These are phyloP conservation scores for Mortierella sp. DNA, from an alignment of 371 early-diverging fungal species.

Conservation along the genomic window DNA sequence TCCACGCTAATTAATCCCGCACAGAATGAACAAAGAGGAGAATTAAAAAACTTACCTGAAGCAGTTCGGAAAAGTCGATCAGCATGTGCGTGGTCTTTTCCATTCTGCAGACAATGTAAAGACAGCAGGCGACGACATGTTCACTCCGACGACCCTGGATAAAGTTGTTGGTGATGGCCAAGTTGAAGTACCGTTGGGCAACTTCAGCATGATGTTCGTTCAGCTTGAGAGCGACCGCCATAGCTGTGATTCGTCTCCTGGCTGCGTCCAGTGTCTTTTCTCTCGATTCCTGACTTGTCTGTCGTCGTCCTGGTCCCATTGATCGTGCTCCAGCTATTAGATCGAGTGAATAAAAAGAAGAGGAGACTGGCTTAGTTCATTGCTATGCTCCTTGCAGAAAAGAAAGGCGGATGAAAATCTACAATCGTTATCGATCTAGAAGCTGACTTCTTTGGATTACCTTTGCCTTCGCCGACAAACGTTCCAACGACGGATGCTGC, in stretches of 20 bases:
- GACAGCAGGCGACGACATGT: slow-evolving; percentile 95
- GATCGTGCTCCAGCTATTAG: slow-evolving; percentile 67
- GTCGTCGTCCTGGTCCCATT: slow-evolving; percentile 69
- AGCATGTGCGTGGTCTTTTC: slow-evolving; percentile 96
- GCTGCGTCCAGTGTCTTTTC: slow-evolving; percentile 80
- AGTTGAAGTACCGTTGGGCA: slow-evolving; percentile 94
- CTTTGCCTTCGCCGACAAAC: slow-evolving; percentile 71
- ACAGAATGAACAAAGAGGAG: too few relatives aligned
- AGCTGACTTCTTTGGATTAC: slow-evolving; percentile 32
- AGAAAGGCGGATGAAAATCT: slow-evolving; percentile 3
- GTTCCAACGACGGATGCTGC: slow-evolving; percentile 90
- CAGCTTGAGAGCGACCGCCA: slow-evolving; percentile 79
- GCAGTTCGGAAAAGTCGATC: slow-evolving; percentile 97
- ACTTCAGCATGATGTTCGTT: slow-evolving; percentile 86
- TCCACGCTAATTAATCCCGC: not conserved
- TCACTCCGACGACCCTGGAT: slow-evolving; percentile 92
- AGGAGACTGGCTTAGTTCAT: not conserved
- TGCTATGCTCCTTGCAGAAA: slow-evolving; percentile 25
- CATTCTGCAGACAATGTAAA: slow-evolving; percentile 96
- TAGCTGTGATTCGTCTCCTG: slow-evolving; percentile 71
- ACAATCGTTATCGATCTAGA: not conserved
- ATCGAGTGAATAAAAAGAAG: slow-evolving; percentile 4
- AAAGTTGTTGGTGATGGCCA: slow-evolving; percentile 93
- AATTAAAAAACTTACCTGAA: slow-evolving; percentile 67
- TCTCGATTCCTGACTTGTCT: slow-evolving; percentile 71